Base-by-base conservation (phyloP, 2,329 filamentous ascomycete genomes). In the Amylocarpus encephaloides region DNA sequence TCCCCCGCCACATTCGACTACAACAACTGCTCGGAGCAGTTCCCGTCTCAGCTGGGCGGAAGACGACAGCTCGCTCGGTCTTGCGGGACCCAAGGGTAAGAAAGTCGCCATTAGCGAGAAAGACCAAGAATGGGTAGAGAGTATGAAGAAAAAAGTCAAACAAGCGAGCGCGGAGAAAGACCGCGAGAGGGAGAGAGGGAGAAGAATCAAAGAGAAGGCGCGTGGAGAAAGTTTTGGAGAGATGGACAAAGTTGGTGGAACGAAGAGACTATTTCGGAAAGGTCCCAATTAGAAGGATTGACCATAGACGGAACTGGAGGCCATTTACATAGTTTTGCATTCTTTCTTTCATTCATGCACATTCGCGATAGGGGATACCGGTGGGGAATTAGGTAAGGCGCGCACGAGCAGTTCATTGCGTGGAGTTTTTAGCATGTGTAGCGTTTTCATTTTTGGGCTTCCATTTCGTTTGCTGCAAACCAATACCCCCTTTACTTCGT, bases 111-210 rank as follows among this genome's bases (percentile, higher is more conserved):
- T 82, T 70, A 86, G 82, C 49, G 81, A 83, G 49, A 83, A 90
- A 67, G 88, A 85, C 63, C 75, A 81, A 51, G 82, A 83, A 35
- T 93, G 88, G 88, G 85, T 93, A 9, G 85, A 91, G 66, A 87
- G 82, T 54, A 85, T 93, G 71, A 85, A 89, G 70, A 85, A 88
- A 62, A 85, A 88, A 64, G 88, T 90, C 36, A 79, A 85, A 52
- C 76, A 82, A 42, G 85, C 82, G 53, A 87, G 83, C 62, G 78
- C 78, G 49, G 82, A 82, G 65, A 70, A 71, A 61, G 68, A 69
- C 54, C 68, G 64, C 56, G 52, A 55, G 19, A 59, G 44, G 49
- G 60, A 56, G 3, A 53, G 56, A 56, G 55, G 52, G 53, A 43
- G 38, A 13, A 19, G 43, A 7, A 4, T 41, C 5, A 50, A 41